A percentile compares a stretch with the other conserved stretches of the same genome.
phyloP scores from a whole-genome alignment of 345 rosid genomes.

The Lumnitzera racemosa region DNA sequence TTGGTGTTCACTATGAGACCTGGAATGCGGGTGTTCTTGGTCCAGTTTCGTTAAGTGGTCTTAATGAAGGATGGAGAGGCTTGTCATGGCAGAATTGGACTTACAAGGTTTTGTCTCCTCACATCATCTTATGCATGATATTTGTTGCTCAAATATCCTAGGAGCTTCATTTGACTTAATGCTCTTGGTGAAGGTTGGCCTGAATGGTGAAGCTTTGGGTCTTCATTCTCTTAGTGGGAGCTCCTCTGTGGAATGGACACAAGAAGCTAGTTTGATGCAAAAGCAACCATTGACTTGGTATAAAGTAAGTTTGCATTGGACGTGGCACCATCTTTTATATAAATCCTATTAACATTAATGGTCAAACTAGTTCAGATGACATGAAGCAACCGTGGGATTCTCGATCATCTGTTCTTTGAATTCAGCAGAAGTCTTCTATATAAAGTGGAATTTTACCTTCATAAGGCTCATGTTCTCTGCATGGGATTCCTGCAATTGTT shows the following conservation, averaged over 20 bases:
- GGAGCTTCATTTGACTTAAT: slow-evolving; percentile 7
- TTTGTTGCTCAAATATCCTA: background rate
- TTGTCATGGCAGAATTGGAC: slow-evolving; percentile 18
- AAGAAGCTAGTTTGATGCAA: slow-evolving; percentile 53
- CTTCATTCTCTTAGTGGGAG: slow-evolving; percentile 78
- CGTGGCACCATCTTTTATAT: background rate
- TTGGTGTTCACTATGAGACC: slow-evolving; percentile 17
- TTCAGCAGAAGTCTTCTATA: no score
- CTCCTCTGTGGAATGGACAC: slow-evolving; percentile 73
- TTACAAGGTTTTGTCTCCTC: slow-evolving; percentile 7
- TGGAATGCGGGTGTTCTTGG: slow-evolving; percentile 21
- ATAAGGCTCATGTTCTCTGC: no score
- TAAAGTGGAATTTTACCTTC: no score
- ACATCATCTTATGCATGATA: background rate
- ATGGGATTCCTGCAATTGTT: no score
- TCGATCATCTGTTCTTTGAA: no score
- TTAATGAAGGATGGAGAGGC: slow-evolving; percentile 18
- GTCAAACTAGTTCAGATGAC: no score
- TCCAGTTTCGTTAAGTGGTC: slow-evolving; percentile 15
- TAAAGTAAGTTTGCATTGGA: slow-evolving; percentile 39
- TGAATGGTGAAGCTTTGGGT: slow-evolving; percentile 65
- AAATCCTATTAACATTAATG: no score
- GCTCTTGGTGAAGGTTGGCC: slow-evolving; percentile 52
- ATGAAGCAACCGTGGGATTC: no score
- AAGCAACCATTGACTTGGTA: slow-evolving; percentile 83